Base-by-base conservation (phyloP, 306 rosid genomes). In the Cucurbita maxima region DNA sequence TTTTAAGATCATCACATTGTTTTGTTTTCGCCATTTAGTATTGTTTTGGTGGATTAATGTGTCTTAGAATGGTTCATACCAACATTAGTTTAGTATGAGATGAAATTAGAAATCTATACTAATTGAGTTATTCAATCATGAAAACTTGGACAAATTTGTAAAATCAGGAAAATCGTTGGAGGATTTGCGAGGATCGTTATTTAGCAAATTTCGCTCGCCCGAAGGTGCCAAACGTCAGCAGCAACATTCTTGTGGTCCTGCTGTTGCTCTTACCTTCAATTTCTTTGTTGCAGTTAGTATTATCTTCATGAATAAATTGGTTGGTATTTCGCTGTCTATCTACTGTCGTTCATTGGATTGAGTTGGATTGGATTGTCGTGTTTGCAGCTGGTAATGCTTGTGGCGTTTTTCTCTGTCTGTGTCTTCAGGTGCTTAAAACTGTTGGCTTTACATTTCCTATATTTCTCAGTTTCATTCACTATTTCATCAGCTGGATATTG, bases 261-360 rank as follows among this genome's bases (percentile, higher is more conserved):
- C 83, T 20, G 81, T 72, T 22, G 93, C 96, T 63, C 96, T 91
- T 37, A 81, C 86, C 75, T 91, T 91, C 86, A 91, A 89, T 82
- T 91, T 89, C 82, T 66, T 89, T n/a, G 87, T 86, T 74, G 96
- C 96, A 66, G 82, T 91, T 77, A 79, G 90, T 66, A 91, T 91
- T 76, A 89, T 91, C 81, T 91, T 91, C 84, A 72, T 82, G 79
- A 91, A 91, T 73, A 91, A 91, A 86, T 82, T 91, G 97, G 97
- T 91, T 75, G 1, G 96, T 81, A 68, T 80, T 44, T 75, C 67
- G 7, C 43, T 73, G 58, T 72, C 67, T 70, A 77, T 48, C 43
- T 79, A 50, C 71, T 58, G 62, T 50, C 52, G 20, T 22, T 20
- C 45, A 43, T 3, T 74, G 4, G 43, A 25, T 44, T 25, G 15